Evolutionary conservation across 495 filamentous ascomycete species (phyloP).

Genomic region (Aspergillus diversus): DNA sequence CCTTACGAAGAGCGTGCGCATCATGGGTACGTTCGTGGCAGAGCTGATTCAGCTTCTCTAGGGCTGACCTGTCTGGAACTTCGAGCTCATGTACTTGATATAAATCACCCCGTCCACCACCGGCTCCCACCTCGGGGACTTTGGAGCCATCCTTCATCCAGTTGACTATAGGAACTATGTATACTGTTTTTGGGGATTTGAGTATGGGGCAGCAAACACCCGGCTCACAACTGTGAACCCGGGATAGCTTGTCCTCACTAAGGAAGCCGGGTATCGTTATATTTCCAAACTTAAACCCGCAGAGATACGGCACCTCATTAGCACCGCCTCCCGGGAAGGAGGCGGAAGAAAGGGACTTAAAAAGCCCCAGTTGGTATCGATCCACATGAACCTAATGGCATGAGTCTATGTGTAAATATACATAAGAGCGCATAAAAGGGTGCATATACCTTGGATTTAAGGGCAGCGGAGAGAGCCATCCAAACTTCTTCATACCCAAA

Average conservation of each 20-base stretch:
- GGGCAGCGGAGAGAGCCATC: constrained; percentile 73
- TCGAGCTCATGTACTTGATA: constrained; percentile 67
- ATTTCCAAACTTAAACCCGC: constrained; percentile 80
- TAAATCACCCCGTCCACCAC: constrained; percentile 78
- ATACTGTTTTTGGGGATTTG: constrained; percentile 61
- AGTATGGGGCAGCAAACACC: constrained; percentile 64
- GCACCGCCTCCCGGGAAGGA: constrained; percentile 34
- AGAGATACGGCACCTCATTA: constrained; percentile 66
- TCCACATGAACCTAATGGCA: constrained; percentile 74
- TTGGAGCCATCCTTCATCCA: constrained; percentile 59
- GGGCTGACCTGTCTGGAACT: constrained; percentile 46
- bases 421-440: background rate
- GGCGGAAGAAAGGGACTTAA: constrained; percentile 61
- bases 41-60: constrained; percentile 51
- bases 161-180: constrained; percentile 76
- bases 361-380: constrained; percentile 75
- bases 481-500: constrained; percentile 94
- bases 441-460: constrained; percentile 62
- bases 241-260: constrained; percentile 62
- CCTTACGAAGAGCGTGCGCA: constrained; percentile 33
- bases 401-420: constrained; percentile 18
- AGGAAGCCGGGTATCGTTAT: constrained; percentile 67
- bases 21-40: constrained; percentile 48
- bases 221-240: constrained; percentile 87
- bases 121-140: constrained; percentile 73